These are phyloP conservation scores for Penicillium sp. DNA, from an alignment of 2,329 filamentous ascomycete species.

Conservation along the genomic window DNA sequence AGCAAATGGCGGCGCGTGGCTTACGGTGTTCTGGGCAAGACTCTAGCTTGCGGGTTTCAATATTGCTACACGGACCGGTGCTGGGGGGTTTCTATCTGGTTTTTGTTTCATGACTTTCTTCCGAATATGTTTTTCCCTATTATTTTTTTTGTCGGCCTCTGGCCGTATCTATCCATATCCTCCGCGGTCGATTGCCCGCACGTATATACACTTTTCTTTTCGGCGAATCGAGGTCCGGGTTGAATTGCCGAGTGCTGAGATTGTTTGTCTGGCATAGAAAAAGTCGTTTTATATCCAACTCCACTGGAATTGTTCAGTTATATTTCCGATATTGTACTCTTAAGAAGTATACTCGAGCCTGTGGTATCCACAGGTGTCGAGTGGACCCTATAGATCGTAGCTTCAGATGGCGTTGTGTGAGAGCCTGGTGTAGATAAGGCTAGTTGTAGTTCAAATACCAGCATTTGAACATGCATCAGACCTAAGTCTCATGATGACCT, in stretches of 20 bases:
- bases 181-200: slow-evolving; percentile 12
- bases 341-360: neutral
- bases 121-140: slow-evolving; percentile 3
- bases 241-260: neutral
- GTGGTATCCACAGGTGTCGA: neutral
- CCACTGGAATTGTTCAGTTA: neutral
- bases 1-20: slow-evolving; percentile 25
- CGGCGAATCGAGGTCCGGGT: neutral
- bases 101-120: slow-evolving; percentile 6
- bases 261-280: neutral
- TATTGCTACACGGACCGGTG: slow-evolving; percentile 34
- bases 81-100: slow-evolving; percentile 18
- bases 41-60: slow-evolving; percentile 16
- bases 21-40: slow-evolving; percentile 31
- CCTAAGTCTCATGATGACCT: neutral
- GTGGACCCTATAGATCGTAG: neutral
- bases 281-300: slow-evolving; percentile 9
- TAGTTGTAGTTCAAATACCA: neutral
- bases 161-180: slow-evolving; percentile 21
- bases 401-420: neutral
- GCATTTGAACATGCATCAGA: neutral
- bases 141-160: slow-evolving; percentile 8
- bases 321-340: neutral
- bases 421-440: neutral
- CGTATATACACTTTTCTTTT: slow-evolving; percentile 18